phyloP scores from a whole-genome alignment of 169 alveolate genomes.

The Babesia caballi region DNA sequence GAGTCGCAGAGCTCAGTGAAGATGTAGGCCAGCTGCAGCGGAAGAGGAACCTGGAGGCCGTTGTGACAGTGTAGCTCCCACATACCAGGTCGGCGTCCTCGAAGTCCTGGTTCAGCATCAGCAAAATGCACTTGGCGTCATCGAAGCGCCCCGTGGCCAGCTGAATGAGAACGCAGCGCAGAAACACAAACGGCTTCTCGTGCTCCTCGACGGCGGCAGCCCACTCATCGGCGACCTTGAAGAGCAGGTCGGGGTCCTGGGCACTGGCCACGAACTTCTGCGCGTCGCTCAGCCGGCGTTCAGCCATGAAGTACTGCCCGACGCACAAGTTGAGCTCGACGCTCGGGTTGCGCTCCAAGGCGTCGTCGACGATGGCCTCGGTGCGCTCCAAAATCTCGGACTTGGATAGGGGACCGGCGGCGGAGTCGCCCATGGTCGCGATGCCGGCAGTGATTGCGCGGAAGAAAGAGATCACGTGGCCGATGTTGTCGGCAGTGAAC shows the following conservation, averaged over 20 bases:
- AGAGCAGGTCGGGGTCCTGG: conserved; percentile 51
- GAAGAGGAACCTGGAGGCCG: conserved; percentile 36
- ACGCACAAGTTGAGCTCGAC: background rate
- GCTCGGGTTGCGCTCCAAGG: conserved; percentile 3
- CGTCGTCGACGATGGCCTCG: background rate
- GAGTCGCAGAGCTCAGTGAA: conserved; percentile 45
- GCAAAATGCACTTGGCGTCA: conserved; percentile 50
- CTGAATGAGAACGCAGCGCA: conserved; percentile 46
- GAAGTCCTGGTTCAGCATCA: conserved; percentile 41
- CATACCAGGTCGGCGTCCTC: conserved; percentile 38
- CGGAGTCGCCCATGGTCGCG: background rate
- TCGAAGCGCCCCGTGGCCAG: conserved; percentile 31
- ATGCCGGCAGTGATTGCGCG: background rate
- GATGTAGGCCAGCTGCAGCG: conserved; percentile 55
- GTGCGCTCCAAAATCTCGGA: background rate
- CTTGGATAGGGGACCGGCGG: conserved; percentile 12
- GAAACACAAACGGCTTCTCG: conserved; percentile 33
- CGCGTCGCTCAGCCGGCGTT: conserved; percentile 21
- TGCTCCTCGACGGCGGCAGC: conserved; percentile 22
- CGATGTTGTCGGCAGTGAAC: background rate
- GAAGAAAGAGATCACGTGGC: conserved; percentile 1
- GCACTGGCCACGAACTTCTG: conserved; percentile 43
- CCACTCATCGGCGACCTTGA: conserved; percentile 28
- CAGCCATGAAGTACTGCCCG: conserved; percentile 24
- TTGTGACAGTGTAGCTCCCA: background rate